Percentiles rank a stretch among this genome's conserved stretches.
These are phyloP conservation scores for Fusarium palustre DNA, from an alignment of 2,329 filamentous ascomycete species.

Conservation along the genomic window DNA sequence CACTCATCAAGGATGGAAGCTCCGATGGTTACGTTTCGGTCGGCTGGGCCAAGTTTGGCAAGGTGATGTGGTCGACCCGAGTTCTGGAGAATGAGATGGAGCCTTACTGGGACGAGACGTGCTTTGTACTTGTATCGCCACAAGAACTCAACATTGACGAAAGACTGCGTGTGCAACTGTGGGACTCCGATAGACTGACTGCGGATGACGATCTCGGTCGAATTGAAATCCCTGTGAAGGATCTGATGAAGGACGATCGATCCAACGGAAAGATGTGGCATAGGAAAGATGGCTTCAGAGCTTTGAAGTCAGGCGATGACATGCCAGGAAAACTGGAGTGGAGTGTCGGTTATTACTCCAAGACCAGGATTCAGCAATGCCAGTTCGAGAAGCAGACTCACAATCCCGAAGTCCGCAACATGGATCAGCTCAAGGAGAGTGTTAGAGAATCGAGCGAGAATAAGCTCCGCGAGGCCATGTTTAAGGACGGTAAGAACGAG, in stretches of 20 bases:
- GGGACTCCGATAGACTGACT: slow-evolving; percentile 79
- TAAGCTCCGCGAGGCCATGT: slow-evolving; percentile 73
- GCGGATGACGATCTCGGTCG: slow-evolving; percentile 81
- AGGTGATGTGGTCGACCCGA: slow-evolving; percentile 70
- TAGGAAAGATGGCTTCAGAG: slow-evolving; percentile 73
- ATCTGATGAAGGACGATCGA: slow-evolving; percentile 69
- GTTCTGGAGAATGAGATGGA: slow-evolving; percentile 74
- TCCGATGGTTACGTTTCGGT: slow-evolving; percentile 79
- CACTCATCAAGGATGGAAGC: slow-evolving; percentile 68
- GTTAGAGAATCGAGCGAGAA: slow-evolving; percentile 65
- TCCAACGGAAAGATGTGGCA: slow-evolving; percentile 72
- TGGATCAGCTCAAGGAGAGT: slow-evolving; percentile 69
- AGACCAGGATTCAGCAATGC: slow-evolving; percentile 70
- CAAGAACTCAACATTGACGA: slow-evolving; percentile 80
- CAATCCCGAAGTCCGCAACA: slow-evolving; percentile 66
- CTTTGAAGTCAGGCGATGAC: slow-evolving; percentile 71
- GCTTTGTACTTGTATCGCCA: slow-evolving; percentile 74
- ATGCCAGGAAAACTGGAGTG: slow-evolving; percentile 78
- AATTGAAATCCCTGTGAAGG: slow-evolving; percentile 75
- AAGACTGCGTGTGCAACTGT: slow-evolving; percentile 75
- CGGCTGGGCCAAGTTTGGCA: slow-evolving; percentile 82
- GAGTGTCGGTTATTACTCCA: slow-evolving; percentile 78
- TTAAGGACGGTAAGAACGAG: slow-evolving; percentile 57
- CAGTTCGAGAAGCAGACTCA: slow-evolving; percentile 72
- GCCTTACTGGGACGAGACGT: slow-evolving; percentile 77